Evolutionary conservation across 1,284 basidiomycete genomes (phyloP).

Genomic region (Pulveroboletus sp.): DNA sequence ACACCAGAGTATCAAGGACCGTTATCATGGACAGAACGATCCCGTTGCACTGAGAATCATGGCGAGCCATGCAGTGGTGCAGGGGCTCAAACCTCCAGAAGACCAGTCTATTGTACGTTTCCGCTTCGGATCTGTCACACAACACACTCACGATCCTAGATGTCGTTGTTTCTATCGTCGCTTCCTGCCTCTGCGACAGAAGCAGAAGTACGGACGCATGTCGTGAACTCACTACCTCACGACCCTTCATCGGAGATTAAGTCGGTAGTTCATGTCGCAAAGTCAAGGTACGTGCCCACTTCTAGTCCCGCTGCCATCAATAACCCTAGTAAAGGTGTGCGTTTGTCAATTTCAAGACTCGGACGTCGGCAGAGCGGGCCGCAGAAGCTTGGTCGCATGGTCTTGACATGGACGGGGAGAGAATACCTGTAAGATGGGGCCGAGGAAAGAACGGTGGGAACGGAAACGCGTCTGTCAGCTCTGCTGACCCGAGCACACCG

Average conservation of each 20-base stretch:
- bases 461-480: conserved; percentile 4
- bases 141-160: conserved; percentile 51
- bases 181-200: conserved; percentile 79
- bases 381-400: conserved; percentile 87
- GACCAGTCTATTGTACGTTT: conserved; percentile 79
- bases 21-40: conserved; percentile 89
- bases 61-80: conserved; percentile 66
- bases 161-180: conserved; percentile 88
- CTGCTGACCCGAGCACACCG: conserved; percentile 2
- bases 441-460: conserved; percentile 52
- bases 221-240: conserved; percentile 71
- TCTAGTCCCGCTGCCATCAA: not conserved
- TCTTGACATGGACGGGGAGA: conserved; percentile 80
- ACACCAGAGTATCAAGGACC: conserved; percentile 91
- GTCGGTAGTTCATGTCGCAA: conserved; percentile 84
- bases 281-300: conserved; percentile 56
- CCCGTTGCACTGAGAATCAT: conserved; percentile 91
- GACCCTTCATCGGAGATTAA: conserved; percentile 72
- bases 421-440: conserved; percentile 86
- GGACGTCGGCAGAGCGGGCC: conserved; percentile 80
- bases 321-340: conserved; percentile 70
- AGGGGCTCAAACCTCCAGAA: conserved; percentile 88
- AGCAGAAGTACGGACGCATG: conserved; percentile 73
- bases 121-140: not conserved
- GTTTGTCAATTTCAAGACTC: conserved; percentile 90